phyloP scores from a whole-genome alignment of 768 basidiomycete species.

The Termitomyces sp. region DNA sequence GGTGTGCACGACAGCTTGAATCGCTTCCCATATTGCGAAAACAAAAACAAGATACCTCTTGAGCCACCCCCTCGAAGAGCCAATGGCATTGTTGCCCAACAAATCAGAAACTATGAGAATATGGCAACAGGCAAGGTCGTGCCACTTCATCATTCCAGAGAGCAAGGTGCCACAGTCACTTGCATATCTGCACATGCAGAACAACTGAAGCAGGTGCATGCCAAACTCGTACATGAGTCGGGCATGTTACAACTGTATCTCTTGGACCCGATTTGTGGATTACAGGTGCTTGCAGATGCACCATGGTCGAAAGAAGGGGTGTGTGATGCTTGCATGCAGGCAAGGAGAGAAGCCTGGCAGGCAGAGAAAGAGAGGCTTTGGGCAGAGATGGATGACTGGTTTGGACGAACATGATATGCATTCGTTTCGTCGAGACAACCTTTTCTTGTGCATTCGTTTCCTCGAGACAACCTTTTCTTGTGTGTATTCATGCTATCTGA shows the following conservation, averaged over 20 bases:
- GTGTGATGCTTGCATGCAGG: slow-evolving; percentile 4
- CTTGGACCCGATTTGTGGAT: slow-evolving; percentile 7
- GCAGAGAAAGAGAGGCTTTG: slow-evolving; percentile 7
- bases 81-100: background rate
- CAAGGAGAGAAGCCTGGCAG: slow-evolving; percentile 4
- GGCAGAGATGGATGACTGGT: slow-evolving; percentile 10
- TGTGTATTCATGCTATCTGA: no score
- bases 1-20: background rate
- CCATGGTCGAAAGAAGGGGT: slow-evolving; percentile 9
- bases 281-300: slow-evolving; percentile 8
- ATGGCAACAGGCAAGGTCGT: no score
- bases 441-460: no score
- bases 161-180: background rate
- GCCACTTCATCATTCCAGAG: background rate
- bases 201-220: background rate
- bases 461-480: no score
- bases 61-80: background rate
- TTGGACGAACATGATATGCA: background rate
- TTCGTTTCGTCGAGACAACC: no score
- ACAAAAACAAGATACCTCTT: no score
- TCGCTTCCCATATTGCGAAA: background rate
- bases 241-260: slow-evolving; percentile 4
- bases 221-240: slow-evolving; percentile 5
- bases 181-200: slow-evolving; percentile 2
- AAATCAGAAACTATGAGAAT: background rate